phyloP scores from a whole-genome alignment of 495 filamentous ascomycete species.

The Stereocaulon alpinum region DNA sequence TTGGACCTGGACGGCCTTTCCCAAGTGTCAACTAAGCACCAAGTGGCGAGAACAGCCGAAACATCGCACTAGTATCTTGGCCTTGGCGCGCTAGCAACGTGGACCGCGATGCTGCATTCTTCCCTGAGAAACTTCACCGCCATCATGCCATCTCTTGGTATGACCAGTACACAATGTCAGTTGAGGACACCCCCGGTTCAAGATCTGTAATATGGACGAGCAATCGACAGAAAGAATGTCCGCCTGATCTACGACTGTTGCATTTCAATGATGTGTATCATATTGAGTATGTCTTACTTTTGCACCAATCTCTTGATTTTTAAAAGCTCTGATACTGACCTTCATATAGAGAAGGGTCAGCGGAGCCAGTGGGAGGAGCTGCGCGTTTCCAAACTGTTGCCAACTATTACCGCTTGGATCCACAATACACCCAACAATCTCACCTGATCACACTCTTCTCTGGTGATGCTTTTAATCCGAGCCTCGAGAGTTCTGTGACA shows the following conservation, averaged over 20 bases:
- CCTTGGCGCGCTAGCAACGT: too few relatives aligned
- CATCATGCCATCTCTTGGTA: not conserved
- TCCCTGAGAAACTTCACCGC: not conserved
- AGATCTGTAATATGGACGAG: slow-evolving; percentile 2
- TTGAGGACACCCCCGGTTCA: not conserved
- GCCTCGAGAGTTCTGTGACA: slow-evolving; percentile 73
- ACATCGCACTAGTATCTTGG: too few relatives aligned
- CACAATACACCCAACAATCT: slow-evolving; percentile 49
- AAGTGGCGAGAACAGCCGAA: too few relatives aligned
- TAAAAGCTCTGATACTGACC: not conserved
- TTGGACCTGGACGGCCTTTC: too few relatives aligned
- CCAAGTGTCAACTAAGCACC: too few relatives aligned
- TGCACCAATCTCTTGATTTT: too few relatives aligned
- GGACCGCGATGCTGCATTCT: not conserved
- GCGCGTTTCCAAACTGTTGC: slow-evolving; percentile 69
- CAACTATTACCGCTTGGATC: slow-evolving; percentile 56
- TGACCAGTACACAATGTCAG: not conserved
- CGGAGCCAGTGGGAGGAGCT: slow-evolving; percentile 71
- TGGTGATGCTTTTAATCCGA: slow-evolving; percentile 87
- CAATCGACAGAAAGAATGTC: slow-evolving; percentile 6
- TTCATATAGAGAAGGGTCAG: slow-evolving; percentile 43
- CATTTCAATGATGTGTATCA: slow-evolving; percentile 96
- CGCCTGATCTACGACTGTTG: slow-evolving; percentile 65
- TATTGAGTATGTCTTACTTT: slow-evolving; percentile 45
- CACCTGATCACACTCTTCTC: slow-evolving; percentile 73